These are phyloP conservation scores for Trichomonascaceae sp. DNA, from an alignment of 1,139 yeast species.

Conservation along the genomic window DNA sequence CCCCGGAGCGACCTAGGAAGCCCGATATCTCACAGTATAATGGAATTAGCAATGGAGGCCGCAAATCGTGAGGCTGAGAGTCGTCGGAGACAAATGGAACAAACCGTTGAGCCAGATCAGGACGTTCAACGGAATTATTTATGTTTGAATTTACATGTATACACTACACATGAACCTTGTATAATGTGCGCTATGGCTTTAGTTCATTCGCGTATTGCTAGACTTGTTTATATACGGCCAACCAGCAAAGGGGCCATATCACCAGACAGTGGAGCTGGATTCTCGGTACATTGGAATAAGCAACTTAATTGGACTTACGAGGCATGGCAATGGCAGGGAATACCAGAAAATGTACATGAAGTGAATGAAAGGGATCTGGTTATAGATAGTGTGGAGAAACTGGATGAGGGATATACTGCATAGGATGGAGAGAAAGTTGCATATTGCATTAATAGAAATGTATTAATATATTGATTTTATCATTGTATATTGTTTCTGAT, in stretches of 20 bases:
- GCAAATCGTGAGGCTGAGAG: constrained; percentile 44
- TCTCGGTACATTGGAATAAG: constrained; percentile 66
- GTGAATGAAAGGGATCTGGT: neutral
- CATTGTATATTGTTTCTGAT: too few relatives aligned
- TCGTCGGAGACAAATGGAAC: constrained; percentile 9
- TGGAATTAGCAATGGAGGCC: constrained; percentile 59
- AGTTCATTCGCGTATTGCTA: constrained; percentile 76
- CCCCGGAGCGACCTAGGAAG: constrained; percentile 33
- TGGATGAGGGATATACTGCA: neutral
- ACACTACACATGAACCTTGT: constrained; percentile 94
- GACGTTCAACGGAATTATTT: constrained; percentile 44
- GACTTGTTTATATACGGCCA: constrained; percentile 55
- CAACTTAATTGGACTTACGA: constrained; percentile 77
- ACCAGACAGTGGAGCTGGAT: constrained; percentile 56
- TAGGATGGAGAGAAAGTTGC: neutral
- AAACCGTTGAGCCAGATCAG: constrained; percentile 9
- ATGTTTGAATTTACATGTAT: constrained; percentile 70
- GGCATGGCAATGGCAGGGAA: constrained; percentile 59
- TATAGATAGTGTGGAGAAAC: constrained; percentile 3
- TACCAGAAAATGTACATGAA: constrained; percentile 4
- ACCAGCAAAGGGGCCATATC: constrained; percentile 47
- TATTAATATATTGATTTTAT: too few relatives aligned
- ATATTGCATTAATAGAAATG: neutral
- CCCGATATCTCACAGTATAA: constrained; percentile 67
- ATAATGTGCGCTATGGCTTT: constrained; percentile 97